Base-by-base conservation (phyloP, 352 stramenopile genomes). In the Pythium biforme region DNA sequence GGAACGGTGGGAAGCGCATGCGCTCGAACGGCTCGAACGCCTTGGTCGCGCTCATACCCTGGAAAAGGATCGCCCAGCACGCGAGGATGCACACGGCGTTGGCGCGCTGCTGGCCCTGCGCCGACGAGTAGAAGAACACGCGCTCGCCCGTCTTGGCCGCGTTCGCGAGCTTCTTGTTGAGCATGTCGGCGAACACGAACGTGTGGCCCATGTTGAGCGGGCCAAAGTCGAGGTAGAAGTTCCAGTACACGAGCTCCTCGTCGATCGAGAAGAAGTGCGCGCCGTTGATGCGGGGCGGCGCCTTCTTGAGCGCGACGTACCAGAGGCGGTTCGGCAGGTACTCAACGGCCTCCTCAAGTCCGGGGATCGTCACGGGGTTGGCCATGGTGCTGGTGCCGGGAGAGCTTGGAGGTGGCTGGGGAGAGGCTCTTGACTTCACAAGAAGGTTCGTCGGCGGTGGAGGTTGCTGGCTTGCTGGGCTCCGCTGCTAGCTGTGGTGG, bases 151-250 rank as follows among this genome's bases (percentile, higher is more conserved):
- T 64, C 57, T 23, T 80, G 66, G 48, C 47, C n/a, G 57, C 57
- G 57, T 43, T 64, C 57, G 26, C 64, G 50, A 86, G 59, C 84
- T 86, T 62, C 41, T 66, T 60, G 59, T 60, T 61, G 51, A 61
- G 48, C 51, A 67, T 57, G 19, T 64, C 63, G 19, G 77, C 19
- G 68, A 98, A 98, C 17, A 69, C 59, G 34, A 77, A 76, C 40
- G 70, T 77, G 48, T 60, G 61, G 53, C 89, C 93, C 2, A 98
- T 69, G 65, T 97, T 98, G n/a, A 98, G 77, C 40, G 95, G 96
- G 9, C 96, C 96, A 82, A 98, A 99, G 75, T 99, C 96, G 19
- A 98, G 75, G 75, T 97, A 98, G 66, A 98, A 98, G 68, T 97
- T 98, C 84, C 89, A 96, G 72, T 99, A 99, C 2, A 95, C 59